Conservation (phyloP, 1,284 basidiomycete species). For the Hypsizygus ulmarius region DNA sequence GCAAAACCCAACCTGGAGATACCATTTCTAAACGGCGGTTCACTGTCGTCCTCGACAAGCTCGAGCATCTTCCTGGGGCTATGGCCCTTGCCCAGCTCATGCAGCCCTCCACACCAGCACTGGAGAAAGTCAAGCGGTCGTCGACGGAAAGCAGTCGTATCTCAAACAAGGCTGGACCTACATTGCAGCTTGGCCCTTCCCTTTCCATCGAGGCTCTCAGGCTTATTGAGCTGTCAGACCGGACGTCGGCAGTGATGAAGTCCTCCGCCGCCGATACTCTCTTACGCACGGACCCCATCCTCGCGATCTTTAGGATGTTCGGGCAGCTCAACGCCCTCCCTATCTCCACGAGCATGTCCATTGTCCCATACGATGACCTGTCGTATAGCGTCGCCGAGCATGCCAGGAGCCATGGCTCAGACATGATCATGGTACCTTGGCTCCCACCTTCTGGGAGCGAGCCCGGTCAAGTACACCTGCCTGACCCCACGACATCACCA, state of each 20-base stretch:
- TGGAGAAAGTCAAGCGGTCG: conserved; percentile 8
- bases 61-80: conserved; percentile 81
- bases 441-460: conserved; percentile 32
- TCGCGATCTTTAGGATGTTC: conserved; percentile 85
- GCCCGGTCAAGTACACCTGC: not conserved
- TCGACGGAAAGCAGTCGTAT: conserved; percentile 14
- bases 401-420: conserved; percentile 56
- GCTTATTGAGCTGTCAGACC: conserved; percentile 87
- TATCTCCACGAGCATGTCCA: conserved; percentile 67
- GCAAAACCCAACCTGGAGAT: conserved; percentile 22
- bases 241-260: conserved; percentile 88
- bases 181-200: conserved; percentile 9
- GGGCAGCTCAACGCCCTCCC: conserved; percentile 73
- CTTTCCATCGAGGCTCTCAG: conserved; percentile 69
- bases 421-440: conserved; percentile 89
- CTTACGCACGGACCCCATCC: conserved; percentile 74
- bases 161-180: conserved; percentile 1
- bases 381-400: conserved; percentile 66
- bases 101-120: conserved; percentile 34
- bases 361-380: conserved; percentile 69
- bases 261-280: conserved; percentile 75
- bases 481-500: not conserved
- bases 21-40: conserved; percentile 52
- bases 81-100: conserved; percentile 71
- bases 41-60: conserved; percentile 85